phyloP scores from a whole-genome alignment of 495 filamentous ascomycete species.

The Lasiosphaeria ovina region DNA sequence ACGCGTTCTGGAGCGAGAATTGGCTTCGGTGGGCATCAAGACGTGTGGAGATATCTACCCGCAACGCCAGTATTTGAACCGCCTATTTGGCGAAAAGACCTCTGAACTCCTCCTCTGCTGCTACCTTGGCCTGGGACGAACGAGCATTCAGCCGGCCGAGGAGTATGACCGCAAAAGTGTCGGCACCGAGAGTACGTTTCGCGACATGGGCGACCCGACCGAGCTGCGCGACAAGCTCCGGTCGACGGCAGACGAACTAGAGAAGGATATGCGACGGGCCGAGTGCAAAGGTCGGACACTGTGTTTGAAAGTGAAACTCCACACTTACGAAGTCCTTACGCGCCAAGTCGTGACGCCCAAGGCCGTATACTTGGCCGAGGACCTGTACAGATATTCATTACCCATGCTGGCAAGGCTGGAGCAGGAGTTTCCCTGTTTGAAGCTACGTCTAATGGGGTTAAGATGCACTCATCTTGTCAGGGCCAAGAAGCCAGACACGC shows the following conservation, averaged over 20 bases:
- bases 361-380: constrained; percentile 69
- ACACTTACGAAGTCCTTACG: constrained; percentile 88
- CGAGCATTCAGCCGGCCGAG: constrained; percentile 80
- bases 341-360: constrained; percentile 73
- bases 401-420: constrained; percentile 86
- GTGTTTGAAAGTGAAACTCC: constrained; percentile 88
- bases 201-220: constrained; percentile 66
- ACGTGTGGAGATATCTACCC: constrained; percentile 87
- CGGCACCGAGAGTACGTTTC: constrained; percentile 90
- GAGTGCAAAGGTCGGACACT: constrained; percentile 87
- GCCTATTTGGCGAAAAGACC: constrained; percentile 87
- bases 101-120: constrained; percentile 81
- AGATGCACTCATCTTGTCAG: constrained; percentile 83
- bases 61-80: constrained; percentile 65
- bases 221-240: constrained; percentile 76
- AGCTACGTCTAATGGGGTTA: constrained; percentile 82
- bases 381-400: constrained; percentile 75
- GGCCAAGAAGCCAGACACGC: constrained; percentile 67
- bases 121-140: constrained; percentile 86
- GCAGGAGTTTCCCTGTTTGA: constrained; percentile 79
- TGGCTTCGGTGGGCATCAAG: constrained; percentile 81
- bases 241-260: constrained; percentile 78
- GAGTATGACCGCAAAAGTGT: constrained; percentile 92
- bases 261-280: constrained; percentile 76
- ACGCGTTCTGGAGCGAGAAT: constrained; percentile 88